Conservation (phyloP, 352 stramenopile genomes). For the Phytophthora vignae region DNA sequence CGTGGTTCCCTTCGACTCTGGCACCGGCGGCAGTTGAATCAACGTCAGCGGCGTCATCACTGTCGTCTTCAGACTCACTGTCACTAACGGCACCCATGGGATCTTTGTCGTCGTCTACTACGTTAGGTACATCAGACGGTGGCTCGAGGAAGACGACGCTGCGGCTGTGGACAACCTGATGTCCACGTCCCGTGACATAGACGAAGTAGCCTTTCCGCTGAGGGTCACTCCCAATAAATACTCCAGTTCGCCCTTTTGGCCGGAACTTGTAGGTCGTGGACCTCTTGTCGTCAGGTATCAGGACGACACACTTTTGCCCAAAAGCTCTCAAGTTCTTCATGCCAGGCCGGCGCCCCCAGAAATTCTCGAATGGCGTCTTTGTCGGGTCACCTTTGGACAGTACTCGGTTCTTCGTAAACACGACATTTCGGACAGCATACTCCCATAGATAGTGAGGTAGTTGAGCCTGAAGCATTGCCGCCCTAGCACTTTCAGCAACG, state of each 20-base stretch:
- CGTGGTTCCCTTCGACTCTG: background rate
- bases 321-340: conserved; percentile 9
- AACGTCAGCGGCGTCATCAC: background rate
- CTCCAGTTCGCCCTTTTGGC: no score
- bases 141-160: background rate
- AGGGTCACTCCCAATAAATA: no score
- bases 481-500: background rate
- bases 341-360: conserved; percentile 16
- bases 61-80: background rate
- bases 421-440: conserved; percentile 8
- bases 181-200: no score
- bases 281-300: conserved; percentile 4
- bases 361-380: conserved; percentile 5
- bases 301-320: conserved; percentile 9
- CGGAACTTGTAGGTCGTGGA: conserved; percentile 1
- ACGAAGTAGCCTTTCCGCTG: no score
- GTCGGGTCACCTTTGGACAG: background rate
- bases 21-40: no score
- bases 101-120: background rate
- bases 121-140: background rate
- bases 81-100: background rate
- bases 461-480: conserved; percentile 7
- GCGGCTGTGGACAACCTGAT: no score
- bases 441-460: conserved; percentile 18
- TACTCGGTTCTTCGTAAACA: background rate